Evolutionary conservation across 2,329 filamentous ascomycete species (phyloP).

Genomic region (Cytospora leucostoma): DNA sequence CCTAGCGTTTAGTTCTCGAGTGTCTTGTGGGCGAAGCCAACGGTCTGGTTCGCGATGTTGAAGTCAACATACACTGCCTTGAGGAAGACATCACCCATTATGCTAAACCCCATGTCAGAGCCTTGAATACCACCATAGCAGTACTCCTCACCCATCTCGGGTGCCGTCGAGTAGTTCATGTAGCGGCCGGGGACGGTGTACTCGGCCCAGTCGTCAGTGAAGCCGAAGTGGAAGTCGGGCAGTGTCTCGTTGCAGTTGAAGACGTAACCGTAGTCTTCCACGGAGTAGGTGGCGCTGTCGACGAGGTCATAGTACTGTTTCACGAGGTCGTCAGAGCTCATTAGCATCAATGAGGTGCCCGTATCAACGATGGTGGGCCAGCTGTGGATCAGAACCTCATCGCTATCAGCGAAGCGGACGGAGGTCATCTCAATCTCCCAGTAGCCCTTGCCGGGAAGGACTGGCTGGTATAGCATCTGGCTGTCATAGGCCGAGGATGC

Average conservation of each 20-base stretch:
- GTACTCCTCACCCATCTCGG: conserved; percentile 44
- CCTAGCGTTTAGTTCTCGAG: conserved; percentile 31
- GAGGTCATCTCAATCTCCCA: conserved; percentile 43
- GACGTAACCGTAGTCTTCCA: conserved; percentile 49
- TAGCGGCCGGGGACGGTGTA: conserved; percentile 53
- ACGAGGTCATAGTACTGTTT: conserved; percentile 61
- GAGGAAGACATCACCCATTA: conserved; percentile 78
- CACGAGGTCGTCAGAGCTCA: conserved; percentile 55
- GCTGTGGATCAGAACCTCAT: conserved; percentile 41
- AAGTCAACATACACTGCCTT: conserved; percentile 78
- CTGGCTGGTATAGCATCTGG: conserved; percentile 45
- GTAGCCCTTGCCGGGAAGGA: conserved; percentile 54
- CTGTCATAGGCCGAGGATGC: conserved; percentile 39
- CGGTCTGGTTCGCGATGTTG: conserved; percentile 51
- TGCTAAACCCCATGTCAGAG: conserved; percentile 52
- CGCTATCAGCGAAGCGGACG: conserved; percentile 38
- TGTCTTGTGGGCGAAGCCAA: conserved; percentile 51
- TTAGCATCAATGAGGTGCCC: conserved; percentile 66
- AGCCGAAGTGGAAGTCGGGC: conserved; percentile 54
- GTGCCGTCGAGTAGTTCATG: conserved; percentile 51
- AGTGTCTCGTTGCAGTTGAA: conserved; percentile 54
- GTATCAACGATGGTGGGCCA: conserved; percentile 66
- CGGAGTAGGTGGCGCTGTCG: conserved; percentile 51
- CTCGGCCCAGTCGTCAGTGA: conserved; percentile 46
- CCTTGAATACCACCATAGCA: conserved; percentile 80